Conservation (phyloP, 192 early-diverging fungal species). For the Coemansia asiatica region DNA sequence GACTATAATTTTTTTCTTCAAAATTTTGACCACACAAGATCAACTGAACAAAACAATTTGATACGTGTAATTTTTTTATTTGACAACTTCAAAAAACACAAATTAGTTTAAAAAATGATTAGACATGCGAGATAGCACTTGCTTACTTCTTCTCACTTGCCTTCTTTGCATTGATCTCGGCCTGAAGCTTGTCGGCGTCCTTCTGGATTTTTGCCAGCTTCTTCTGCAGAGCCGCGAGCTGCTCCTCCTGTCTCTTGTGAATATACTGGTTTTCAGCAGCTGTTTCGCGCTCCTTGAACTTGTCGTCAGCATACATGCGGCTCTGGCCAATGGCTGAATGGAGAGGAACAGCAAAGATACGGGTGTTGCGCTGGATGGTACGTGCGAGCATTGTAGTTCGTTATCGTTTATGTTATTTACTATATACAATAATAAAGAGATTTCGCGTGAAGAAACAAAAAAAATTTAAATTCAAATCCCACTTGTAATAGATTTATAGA, state of each 20-base stretch:
- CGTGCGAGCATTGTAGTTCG: slow-evolving; percentile 41
- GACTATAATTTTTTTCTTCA: no score
- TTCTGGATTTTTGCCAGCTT: slow-evolving; percentile 42
- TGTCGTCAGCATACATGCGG: slow-evolving; percentile 32
- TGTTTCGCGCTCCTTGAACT: slow-evolving; percentile 51
- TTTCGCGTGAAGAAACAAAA: neutral
- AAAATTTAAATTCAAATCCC: neutral
- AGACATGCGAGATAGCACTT: neutral
- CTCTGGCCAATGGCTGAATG: slow-evolving; percentile 14
- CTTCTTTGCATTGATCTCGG: slow-evolving; percentile 22
- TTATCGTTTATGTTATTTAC: neutral
- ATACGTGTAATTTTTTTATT: no score
- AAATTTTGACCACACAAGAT: no score
- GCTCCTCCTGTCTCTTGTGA: slow-evolving; percentile 42
- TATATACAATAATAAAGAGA: neutral
- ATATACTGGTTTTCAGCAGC: slow-evolving; percentile 55
- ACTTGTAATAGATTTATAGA: no score
- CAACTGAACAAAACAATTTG: no score
- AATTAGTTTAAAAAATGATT: neutral
- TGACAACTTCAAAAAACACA: no score
- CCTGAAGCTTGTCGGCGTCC: slow-evolving; percentile 28
- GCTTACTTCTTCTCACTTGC: slow-evolving; percentile 13
- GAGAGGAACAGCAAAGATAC: slow-evolving; percentile 8
- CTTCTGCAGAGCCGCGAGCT: slow-evolving; percentile 34
- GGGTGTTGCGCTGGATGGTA: slow-evolving; percentile 26